Percentiles rank a stretch among this genome's conserved stretches.
Conservation (phyloP, 129 eudicot species). For the Escallonia herrerae region DNA sequence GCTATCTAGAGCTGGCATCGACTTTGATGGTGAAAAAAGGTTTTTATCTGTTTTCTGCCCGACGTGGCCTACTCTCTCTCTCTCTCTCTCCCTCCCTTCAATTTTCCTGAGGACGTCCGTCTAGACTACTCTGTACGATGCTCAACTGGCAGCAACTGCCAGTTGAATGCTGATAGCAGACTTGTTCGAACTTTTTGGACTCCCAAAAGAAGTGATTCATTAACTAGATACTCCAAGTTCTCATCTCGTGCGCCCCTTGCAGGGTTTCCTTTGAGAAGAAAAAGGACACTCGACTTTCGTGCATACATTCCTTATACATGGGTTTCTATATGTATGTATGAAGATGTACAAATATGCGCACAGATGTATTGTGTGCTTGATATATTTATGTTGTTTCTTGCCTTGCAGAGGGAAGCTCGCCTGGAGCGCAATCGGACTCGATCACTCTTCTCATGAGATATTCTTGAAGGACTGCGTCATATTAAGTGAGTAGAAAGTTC, state of each 20-base stretch:
- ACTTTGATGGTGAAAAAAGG: too few species aligned
- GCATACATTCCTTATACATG: background rate
- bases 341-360: too few species aligned
- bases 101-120: too few species aligned
- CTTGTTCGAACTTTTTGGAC: too few species aligned
- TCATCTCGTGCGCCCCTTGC: background rate
- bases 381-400: background rate
- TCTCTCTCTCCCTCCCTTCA: too few species aligned
- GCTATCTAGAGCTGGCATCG: too few species aligned
- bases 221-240: background rate
- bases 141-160: too few species aligned
- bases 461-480: conserved; percentile 10
- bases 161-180: too few species aligned
- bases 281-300: background rate
- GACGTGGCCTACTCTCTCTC: too few species aligned
- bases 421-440: conserved; percentile 76
- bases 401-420: conserved; percentile 90
- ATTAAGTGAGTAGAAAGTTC: conserved; percentile 3
- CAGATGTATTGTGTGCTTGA: background rate
- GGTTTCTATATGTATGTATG: background rate
- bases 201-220: background rate
- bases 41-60: too few species aligned
- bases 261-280: background rate
- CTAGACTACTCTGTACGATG: too few species aligned
- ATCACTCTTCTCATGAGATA: conserved; percentile 67